A percentile compares a stretch with the other conserved stretches of the same genome.
Evolutionary conservation across 2,329 filamentous ascomycete genomes (phyloP).

Genomic region (Hymenoscyphus infarciens): DNA sequence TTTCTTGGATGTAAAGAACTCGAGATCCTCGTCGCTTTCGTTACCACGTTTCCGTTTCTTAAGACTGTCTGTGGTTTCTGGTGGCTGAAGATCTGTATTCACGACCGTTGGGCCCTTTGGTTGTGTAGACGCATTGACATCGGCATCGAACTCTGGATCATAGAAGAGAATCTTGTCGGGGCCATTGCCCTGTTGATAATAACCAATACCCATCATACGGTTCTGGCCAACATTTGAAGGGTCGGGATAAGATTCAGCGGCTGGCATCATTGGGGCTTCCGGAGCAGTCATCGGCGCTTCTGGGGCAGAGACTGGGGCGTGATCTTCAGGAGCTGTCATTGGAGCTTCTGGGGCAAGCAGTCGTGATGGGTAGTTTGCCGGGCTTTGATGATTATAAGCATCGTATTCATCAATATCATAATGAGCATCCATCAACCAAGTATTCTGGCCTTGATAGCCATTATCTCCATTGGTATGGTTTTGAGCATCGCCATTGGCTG

Average conservation of each 20-base stretch:
- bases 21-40: slow-evolving; percentile 26
- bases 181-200: slow-evolving; percentile 31
- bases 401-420: slow-evolving; percentile 26
- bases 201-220: slow-evolving; percentile 34
- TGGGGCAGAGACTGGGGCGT: slow-evolving; percentile 13
- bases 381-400: slow-evolving; percentile 15
- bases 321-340: slow-evolving; percentile 4
- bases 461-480: slow-evolving; percentile 12
- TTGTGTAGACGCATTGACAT: slow-evolving; percentile 14
- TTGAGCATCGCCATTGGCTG: slow-evolving; percentile 12
- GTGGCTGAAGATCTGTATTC: slow-evolving; percentile 25
- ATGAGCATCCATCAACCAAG: slow-evolving; percentile 20
- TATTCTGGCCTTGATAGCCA: slow-evolving; percentile 1
- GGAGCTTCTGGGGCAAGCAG: slow-evolving; percentile 21
- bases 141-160: slow-evolving; percentile 23
- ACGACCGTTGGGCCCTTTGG: slow-evolving; percentile 15
- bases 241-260: slow-evolving; percentile 25
- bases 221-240: slow-evolving; percentile 23
- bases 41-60: slow-evolving; percentile 27
- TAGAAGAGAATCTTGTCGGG: slow-evolving; percentile 34
- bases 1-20: slow-evolving; percentile 30
- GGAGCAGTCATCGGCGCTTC: slow-evolving; percentile 15
- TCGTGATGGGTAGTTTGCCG: slow-evolving; percentile 24
- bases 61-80: slow-evolving; percentile 12
- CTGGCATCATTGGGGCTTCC: slow-evolving; percentile 18